Base-by-base conservation (phyloP, 257 asterid genomes). In the Thymus mandschuricus region DNA sequence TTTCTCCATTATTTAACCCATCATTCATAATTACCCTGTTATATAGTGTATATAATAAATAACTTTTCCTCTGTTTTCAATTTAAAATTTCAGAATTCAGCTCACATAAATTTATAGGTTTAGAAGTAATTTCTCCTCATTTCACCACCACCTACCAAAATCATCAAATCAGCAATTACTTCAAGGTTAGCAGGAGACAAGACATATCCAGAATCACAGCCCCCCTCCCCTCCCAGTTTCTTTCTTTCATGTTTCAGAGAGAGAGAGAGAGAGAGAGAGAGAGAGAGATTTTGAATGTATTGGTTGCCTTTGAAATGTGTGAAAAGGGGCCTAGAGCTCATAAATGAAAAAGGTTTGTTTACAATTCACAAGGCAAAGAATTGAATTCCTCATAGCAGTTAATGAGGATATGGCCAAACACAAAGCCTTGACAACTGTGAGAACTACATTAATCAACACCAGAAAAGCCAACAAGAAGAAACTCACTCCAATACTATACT, bases 331-430 rank as follows among this genome's bases (percentile, higher is more conserved):
- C 70, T 73, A 69, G 73, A 78, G 73, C 79, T 69, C 21, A 55
- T 74, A 74, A 78, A 78, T 78, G 70, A 58, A 15, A 21, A 31
- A 48, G 54, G 1, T 49, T 78, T 57, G 66, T 78, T 78, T 78
- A 78, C 79, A 73, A 9, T 58, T 48, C 65, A 77, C 81, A 71
- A 77, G 59, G 81, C 40, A 57, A 62, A 40, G 21, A 12, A 55
- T 64, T 51, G 56, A 56, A 62, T 6, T 63, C 51, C 12, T 55
- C 54, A 68, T 45, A 56, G 13, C 49, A 68, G 43, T 51, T 11
- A 41, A 52, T 48, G 29, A 65, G 54, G 34, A 76, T 64, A 65
- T 70, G 59, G 65, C 72, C 76, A 70, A 76, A 70, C 68, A 76
- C n/a, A 64, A 38, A 76, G 64, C 31, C 65, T 69, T 44, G 68